phyloP scores from a whole-genome alignment of 2,329 filamentous ascomycete species.

The Diaporthe citriasiana region DNA sequence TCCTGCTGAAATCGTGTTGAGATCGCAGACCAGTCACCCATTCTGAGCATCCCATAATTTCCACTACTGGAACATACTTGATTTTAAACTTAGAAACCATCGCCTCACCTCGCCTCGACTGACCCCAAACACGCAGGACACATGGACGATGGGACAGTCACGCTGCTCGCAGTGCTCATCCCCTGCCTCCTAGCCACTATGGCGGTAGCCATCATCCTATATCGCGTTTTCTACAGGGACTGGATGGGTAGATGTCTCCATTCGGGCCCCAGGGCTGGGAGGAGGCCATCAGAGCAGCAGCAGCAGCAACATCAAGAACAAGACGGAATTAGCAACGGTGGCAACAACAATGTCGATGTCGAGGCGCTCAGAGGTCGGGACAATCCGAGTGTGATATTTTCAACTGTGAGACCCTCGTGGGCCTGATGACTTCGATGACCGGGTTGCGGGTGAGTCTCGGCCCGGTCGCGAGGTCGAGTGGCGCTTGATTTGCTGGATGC shows the following conservation, averaged over 20 bases:
- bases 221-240: not conserved
- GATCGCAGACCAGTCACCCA: not conserved
- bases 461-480: too few species aligned
- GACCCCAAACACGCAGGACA: not conserved
- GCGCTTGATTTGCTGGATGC: too few species aligned
- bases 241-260: not conserved
- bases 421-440: not conserved
- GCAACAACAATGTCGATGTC: not conserved
- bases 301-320: not conserved
- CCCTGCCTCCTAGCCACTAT: not conserved
- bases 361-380: not conserved
- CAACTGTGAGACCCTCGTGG: not conserved
- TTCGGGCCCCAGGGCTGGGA: too few species aligned
- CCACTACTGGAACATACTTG: too few species aligned
- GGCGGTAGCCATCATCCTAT: not conserved
- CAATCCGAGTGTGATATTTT: not conserved
- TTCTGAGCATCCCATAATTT: not conserved
- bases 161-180: not conserved
- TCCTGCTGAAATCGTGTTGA: not conserved
- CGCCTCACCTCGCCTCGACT: not conserved
- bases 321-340: accelerated
- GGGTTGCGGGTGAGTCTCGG: not conserved
- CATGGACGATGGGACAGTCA: not conserved
- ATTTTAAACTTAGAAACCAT: not conserved
- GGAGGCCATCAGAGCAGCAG: not conserved